phyloP scores from a whole-genome alignment of 345 rosid genomes.

The Toxicodendron radicans region DNA sequence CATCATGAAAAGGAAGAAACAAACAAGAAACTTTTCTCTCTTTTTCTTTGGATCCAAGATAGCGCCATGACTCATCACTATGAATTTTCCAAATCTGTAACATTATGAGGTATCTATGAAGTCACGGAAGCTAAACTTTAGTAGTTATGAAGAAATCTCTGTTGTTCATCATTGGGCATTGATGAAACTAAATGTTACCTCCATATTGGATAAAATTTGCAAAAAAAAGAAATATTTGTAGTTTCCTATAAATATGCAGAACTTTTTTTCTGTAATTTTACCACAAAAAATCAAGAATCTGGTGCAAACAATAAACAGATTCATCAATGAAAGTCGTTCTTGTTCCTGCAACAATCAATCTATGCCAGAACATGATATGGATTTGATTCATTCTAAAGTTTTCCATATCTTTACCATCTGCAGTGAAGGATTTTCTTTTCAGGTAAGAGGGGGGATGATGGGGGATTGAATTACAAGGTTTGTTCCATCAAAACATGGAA shows the following conservation, averaged over 20 bases:
- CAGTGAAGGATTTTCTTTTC: neutral
- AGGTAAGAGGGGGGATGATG: neutral
- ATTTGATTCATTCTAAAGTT: neutral
- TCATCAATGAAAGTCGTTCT: neutral
- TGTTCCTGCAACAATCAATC: neutral
- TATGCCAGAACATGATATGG: neutral
- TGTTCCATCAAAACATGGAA: slow-evolving; percentile 7
- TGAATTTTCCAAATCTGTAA: slow-evolving; percentile 2
- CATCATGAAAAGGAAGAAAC: slow-evolving; percentile 1
- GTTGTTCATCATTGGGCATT: neutral
- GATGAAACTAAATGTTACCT: neutral
- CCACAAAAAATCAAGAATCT: neutral
- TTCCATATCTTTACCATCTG: neutral
- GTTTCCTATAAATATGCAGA: too few relatives aligned
- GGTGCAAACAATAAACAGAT: neutral
- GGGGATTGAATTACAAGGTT: neutral
- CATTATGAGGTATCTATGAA: neutral
- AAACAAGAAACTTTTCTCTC: neutral
- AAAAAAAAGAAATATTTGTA: too few relatives aligned
- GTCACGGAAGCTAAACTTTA: neutral
- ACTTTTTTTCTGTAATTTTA: too few relatives aligned
- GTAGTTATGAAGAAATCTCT: neutral
- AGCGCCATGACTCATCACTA: neutral
- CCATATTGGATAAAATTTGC: too few relatives aligned
- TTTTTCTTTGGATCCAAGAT: neutral